Evolutionary conservation across 345 rosid species (phyloP).

Genomic region (Gynandropsis gynandra): DNA sequence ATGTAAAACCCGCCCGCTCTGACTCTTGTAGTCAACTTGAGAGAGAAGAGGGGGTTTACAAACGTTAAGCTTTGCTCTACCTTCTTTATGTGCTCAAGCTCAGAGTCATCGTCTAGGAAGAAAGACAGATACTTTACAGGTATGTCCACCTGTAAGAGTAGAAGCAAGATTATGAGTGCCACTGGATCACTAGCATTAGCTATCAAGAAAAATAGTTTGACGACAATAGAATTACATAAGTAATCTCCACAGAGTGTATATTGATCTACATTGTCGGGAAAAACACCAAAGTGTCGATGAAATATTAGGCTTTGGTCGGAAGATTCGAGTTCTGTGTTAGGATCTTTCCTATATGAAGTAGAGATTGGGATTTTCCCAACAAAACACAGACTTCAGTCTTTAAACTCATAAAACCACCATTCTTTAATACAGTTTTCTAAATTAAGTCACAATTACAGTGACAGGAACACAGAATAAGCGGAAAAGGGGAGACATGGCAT

Average conservation of each 20-base stretch:
- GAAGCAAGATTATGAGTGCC: neutral
- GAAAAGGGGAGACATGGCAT: conserved; percentile 1
- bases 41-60: too few species aligned
- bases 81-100: conserved; percentile 74
- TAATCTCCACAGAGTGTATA: neutral
- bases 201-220: conserved; percentile 3
- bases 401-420: neutral
- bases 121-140: conserved; percentile 70
- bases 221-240: neutral
- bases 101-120: conserved; percentile 76
- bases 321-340: neutral
- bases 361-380: neutral
- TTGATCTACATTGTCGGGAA: too few species aligned
- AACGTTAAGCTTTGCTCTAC: conserved; percentile 25
- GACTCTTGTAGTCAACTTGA: too few species aligned
- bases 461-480: neutral
- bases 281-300: too few species aligned
- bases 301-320: neutral
- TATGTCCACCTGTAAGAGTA: conserved; percentile 66
- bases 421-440: neutral
- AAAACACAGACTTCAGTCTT: neutral
- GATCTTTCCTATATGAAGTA: neutral
- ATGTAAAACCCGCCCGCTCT: too few species aligned
- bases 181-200: neutral
- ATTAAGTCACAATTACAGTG: neutral